Conservation (phyloP, 2,329 filamentous ascomycete genomes). For the Fonsecaea multimorphosa region DNA sequence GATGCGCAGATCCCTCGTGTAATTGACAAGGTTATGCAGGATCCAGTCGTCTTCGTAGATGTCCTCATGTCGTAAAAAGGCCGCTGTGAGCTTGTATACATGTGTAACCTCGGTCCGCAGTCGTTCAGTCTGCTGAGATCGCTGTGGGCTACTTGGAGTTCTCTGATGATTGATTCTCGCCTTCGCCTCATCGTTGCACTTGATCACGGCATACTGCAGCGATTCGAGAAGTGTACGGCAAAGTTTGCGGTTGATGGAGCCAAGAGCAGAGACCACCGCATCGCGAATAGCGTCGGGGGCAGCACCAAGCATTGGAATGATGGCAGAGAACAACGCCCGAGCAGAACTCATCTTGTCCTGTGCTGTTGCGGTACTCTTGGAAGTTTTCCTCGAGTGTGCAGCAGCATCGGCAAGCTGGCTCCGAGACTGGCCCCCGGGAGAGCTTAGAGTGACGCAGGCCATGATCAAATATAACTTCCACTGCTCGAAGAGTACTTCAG, state of each 20-base stretch:
- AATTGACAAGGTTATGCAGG: conserved; percentile 82
- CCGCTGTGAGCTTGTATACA: conserved; percentile 91
- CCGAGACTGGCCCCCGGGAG: conserved; percentile 70
- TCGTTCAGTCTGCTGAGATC: conserved; percentile 83
- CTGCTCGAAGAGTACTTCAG: conserved; percentile 90
- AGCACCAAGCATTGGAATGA: conserved; percentile 84
- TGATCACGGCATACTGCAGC: conserved; percentile 81
- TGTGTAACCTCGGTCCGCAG: conserved; percentile 94
- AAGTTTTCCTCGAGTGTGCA: conserved; percentile 82
- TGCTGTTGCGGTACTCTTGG: conserved; percentile 58
- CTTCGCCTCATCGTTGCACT: conserved; percentile 87
- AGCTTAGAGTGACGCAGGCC: conserved; percentile 91
- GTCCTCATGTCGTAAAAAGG: conserved; percentile 79
- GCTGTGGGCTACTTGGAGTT: conserved; percentile 78
- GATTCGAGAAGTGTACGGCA: conserved; percentile 91
- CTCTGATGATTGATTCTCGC: conserved; percentile 81
- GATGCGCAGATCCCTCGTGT: conserved; percentile 88
- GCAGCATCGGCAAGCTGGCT: conserved; percentile 68
- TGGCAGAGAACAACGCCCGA: conserved; percentile 83
- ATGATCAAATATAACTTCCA: conserved; percentile 98
- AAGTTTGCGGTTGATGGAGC: conserved; percentile 92
- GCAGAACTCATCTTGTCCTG: conserved; percentile 86
- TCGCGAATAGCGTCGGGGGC: conserved; percentile 82
- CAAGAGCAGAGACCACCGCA: conserved; percentile 87
- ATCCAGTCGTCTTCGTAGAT: conserved; percentile 90